Evolutionary conservation across 2,329 filamentous ascomycete species (phyloP), one percentile per base, ranked within the genome.

Genomic region (Botrytis squamosa): DNA sequence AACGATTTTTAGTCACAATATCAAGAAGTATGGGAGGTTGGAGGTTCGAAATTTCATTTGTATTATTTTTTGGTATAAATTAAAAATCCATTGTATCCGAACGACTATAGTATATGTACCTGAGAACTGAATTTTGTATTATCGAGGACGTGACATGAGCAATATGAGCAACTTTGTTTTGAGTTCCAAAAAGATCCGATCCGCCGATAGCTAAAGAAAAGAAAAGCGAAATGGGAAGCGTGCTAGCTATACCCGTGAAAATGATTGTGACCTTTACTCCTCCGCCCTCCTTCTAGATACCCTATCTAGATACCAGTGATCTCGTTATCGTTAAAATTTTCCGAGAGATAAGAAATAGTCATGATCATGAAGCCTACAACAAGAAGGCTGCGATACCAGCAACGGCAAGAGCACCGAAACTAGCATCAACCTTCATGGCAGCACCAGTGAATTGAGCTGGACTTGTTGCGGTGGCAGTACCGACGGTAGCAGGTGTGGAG

Each of bases 351-450:
- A 72, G 52, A 72, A 57, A 60, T 52, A 44, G 29, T 73, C 71
- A 59, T 71, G 46, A 52, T 66, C 49, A 59, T 72, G 62, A 59
- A 59, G n/a, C 74, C 77, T 77, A 80, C 70, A 80, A 66, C 64
- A 79, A 63, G 72, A 79, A 75, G 38, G 78, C 78, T 57, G 74
- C 74, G 46, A 80, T 70, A 76, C 76, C 78, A 65, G 73, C 78
- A 72, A 73, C 63, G 33, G 69, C 77, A 40, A 78, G 33, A 69
- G 75, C 78, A 71, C 77, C 77, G 60, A 79, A 68, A 38, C 78
- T 76, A 63, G 76, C 62, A 44, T 76, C 74, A 46, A 75, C 46
- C 73, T 76, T 75, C 29, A 70, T 74, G 63, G 74, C 78, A 55
- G 74, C 73, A 72, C 73, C 75, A 70, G 73, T 74, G 55, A 77